These are phyloP conservation scores for Senna siamea DNA, from an alignment of 306 rosid species.

Conservation along the genomic window DNA sequence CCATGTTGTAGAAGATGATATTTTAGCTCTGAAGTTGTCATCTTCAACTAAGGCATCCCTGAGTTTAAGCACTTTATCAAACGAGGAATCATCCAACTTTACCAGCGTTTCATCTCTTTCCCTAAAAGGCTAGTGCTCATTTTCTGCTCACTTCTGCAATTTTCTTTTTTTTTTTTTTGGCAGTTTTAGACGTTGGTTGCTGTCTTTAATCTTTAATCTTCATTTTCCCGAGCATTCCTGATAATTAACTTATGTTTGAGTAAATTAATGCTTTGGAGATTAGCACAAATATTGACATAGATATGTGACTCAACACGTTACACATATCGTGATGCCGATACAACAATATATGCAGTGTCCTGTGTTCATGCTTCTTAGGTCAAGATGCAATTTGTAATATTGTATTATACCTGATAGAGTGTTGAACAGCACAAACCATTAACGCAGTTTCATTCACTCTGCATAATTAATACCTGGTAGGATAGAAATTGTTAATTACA, in stretches of 20 bases:
- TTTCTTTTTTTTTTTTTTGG: not conserved
- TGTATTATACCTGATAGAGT: too few species aligned
- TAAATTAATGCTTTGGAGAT: slow-evolving; percentile 13
- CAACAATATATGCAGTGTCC: too few species aligned
- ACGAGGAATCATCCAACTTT: slow-evolving; percentile 60
- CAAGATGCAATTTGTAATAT: too few species aligned
- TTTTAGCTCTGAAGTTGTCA: slow-evolving; percentile 57
- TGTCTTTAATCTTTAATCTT: not conserved
- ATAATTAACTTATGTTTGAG: not conserved
- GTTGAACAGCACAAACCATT: too few species aligned
- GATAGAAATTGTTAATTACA: not conserved
- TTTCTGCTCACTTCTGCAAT: not conserved
- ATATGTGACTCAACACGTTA: too few species aligned
- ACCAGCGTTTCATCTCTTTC: slow-evolving; percentile 68
- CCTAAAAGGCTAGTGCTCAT: slow-evolving; percentile 56
- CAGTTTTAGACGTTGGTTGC: slow-evolving; percentile 24
- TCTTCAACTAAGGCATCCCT: slow-evolving; percentile 56
- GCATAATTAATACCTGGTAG: not conserved
- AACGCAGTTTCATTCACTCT: not conserved
- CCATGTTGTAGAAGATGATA: slow-evolving; percentile 49
- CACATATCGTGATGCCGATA: too few species aligned
- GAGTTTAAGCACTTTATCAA: slow-evolving; percentile 54
- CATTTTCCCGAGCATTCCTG: not conserved
- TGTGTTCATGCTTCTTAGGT: too few species aligned
- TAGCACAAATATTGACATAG: too few species aligned